Base-by-base conservation (phyloP, 208 protist genomes). In the Kentomonas sorsogonicus region DNA sequence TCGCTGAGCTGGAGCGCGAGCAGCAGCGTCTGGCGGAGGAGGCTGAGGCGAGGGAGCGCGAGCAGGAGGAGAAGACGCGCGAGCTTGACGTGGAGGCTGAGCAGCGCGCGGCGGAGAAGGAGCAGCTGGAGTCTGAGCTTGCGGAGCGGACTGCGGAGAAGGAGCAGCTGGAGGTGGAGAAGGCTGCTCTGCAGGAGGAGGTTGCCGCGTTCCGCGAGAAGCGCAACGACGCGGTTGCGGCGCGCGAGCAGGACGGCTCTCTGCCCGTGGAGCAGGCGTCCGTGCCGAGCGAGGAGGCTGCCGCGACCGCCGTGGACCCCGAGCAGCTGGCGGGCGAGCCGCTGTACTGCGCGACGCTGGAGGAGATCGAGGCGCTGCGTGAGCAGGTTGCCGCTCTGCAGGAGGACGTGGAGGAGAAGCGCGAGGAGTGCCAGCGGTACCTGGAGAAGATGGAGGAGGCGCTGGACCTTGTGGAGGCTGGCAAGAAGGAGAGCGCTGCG, bases 231-330 rank as follows among this genome's bases (percentile, higher is more conserved):
- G 63, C 0, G 43, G 75, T 11, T 69, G 76, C 47, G 25, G 44
- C 10, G 64, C 75, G 53, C 57, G 75, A 11, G 57, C n/a, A 73
- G 26, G 7, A 68, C 0, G 22, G 75, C 13, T 66, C 64, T 20
- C 55, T 72, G 1, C 68, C 66, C 45, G 27, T 80, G 38, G 69
- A 80, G 10, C 69, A 80, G 46, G 53, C 53, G 23, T 72, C 56
- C 20, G n/a, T 31, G 13, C 36, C 74, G 5, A 74, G 60, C 29
- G 56, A 59, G 22, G 66, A 71, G 6, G 71, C 60, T 0, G 72
- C 63, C 20, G 48, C 56, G 25, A 45, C 57, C 0, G 71, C 53
- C 23, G 63, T 57, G 3, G 67, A 73, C n/a, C n/a, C n/a, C n/a
- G n/a, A n/a, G n/a, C n/a, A n/a, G n/a, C n/a, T n/a, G 36, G 53